These are phyloP conservation scores for Fomitopsis schrenkii DNA, from an alignment of 1,284 basidiomycete genomes.

Conservation along the genomic window DNA sequence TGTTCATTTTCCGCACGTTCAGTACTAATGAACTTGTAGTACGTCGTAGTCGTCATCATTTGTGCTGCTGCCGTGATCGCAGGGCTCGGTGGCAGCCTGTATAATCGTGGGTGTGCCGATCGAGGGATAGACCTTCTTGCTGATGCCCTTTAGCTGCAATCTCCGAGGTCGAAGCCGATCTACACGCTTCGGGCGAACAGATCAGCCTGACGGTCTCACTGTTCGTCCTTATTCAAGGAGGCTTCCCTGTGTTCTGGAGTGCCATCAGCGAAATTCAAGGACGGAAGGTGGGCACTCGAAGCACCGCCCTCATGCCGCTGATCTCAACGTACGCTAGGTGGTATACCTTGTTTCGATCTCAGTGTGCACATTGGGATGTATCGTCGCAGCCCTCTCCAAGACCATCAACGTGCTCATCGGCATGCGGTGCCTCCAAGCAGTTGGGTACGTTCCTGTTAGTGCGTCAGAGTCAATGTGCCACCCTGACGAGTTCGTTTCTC, in stretches of 20 bases:
- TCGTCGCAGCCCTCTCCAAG: conserved; percentile 62
- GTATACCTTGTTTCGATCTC: conserved; percentile 63
- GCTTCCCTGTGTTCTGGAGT: conserved; percentile 66
- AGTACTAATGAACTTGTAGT: background rate
- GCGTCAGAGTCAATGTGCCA: background rate
- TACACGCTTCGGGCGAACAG: conserved; percentile 62
- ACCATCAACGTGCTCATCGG: conserved; percentile 67
- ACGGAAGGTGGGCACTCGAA: conserved; percentile 53
- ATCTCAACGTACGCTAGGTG: conserved; percentile 32
- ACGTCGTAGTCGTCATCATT: conserved; percentile 48
- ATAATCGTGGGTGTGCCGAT: conserved; percentile 49
- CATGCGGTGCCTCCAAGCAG: conserved; percentile 67
- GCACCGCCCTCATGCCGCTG: background rate
- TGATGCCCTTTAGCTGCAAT: conserved; percentile 46
- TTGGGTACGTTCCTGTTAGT: conserved; percentile 39
- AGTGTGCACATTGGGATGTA: conserved; percentile 59
- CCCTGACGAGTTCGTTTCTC: conserved; percentile 3
- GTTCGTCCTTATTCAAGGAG: conserved; percentile 79
- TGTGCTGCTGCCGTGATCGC: conserved; percentile 65
- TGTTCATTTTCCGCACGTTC: background rate
- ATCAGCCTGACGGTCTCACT: conserved; percentile 73
- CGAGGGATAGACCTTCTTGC: conserved; percentile 1
- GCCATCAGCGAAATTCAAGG: conserved; percentile 77
- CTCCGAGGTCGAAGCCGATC: conserved; percentile 56
- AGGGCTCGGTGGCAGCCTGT: conserved; percentile 64